Percentiles rank a stretch among this genome's conserved stretches.
Conservation (phyloP, 75 land plant genomes). For the Sequoiadendron giganteum region DNA sequence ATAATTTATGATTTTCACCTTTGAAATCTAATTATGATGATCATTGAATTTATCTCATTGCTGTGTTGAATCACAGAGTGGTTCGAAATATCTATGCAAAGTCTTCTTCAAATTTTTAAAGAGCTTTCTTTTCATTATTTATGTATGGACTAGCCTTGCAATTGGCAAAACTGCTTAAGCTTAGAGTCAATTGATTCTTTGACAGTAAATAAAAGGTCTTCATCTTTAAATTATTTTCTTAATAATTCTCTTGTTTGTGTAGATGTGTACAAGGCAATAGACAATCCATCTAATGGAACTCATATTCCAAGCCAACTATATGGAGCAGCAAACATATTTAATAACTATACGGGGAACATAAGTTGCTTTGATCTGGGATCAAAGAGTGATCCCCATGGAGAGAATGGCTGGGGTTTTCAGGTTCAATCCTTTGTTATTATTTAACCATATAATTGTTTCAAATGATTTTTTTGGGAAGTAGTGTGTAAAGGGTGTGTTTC, state of each 20-base stretch:
- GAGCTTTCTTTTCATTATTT: no score
- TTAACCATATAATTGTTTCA: background rate
- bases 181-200: no score
- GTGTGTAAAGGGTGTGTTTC: background rate
- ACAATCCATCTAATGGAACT: conserved; percentile 16
- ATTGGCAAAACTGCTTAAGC: no score
- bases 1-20: no score
- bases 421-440: background rate
- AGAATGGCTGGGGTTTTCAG: conserved; percentile 29
- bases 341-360: conserved; percentile 30
- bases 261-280: conserved; percentile 40
- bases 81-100: no score
- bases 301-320: conserved; percentile 1
- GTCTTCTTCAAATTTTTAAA: no score
- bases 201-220: no score
- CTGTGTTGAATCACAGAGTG: no score
- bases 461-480: background rate
- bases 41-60: no score
- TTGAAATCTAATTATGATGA: no score
- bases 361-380: conserved; percentile 20
- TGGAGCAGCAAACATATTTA: background rate
- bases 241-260: background rate
- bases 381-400: conserved; percentile 24
- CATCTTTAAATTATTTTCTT: no score
- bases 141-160: no score